A percentile compares a stretch with the other conserved stretches of the same genome.
Conservation (phyloP, 1,284 basidiomycete species). For the Cystobasidiaceae sp. region DNA sequence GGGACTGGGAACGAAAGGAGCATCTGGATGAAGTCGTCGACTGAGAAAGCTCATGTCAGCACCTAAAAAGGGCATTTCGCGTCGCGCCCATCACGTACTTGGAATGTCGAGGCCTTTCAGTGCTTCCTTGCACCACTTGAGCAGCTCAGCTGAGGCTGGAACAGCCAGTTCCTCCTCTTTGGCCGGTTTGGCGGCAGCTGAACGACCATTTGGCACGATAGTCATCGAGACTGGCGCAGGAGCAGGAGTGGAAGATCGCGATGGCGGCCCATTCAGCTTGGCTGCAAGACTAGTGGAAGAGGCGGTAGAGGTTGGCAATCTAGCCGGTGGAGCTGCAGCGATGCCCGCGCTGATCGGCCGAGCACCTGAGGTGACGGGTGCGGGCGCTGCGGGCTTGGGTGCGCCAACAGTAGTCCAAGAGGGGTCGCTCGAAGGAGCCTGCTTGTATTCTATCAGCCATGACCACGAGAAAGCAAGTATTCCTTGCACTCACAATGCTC, state of each 20-base stretch:
- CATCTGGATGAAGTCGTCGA: constrained; percentile 87
- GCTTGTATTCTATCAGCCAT: too few species aligned
- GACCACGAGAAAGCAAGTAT: neutral
- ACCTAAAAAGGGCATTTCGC: constrained; percentile 1
- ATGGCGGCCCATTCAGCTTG: constrained; percentile 57
- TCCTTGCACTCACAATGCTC: constrained; percentile 38
- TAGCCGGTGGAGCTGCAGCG: neutral
- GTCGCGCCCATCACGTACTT: constrained; percentile 3
- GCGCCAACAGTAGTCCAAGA: constrained; percentile 26
- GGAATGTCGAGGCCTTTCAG: constrained; percentile 63
- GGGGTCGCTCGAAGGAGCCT: too few species aligned
- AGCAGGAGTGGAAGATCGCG: constrained; percentile 42
- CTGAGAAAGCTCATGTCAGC: constrained; percentile 49
- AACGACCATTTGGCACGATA: neutral
- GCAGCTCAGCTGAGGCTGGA: constrained; percentile 66
- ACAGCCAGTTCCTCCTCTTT: constrained; percentile 47
- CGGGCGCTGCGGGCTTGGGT: constrained; percentile 19
- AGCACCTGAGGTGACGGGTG: neutral
- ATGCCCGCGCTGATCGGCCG: neutral
- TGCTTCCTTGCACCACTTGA: constrained; percentile 84
- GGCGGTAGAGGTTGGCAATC: constrained; percentile 43
- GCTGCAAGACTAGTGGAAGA: constrained; percentile 71
- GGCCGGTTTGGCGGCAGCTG: constrained; percentile 24
- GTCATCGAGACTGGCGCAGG: constrained; percentile 43
- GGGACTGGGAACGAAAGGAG: constrained; percentile 77